Conservation (phyloP, 495 filamentous ascomycete genomes). For the Chlorociboria aeruginascens region DNA sequence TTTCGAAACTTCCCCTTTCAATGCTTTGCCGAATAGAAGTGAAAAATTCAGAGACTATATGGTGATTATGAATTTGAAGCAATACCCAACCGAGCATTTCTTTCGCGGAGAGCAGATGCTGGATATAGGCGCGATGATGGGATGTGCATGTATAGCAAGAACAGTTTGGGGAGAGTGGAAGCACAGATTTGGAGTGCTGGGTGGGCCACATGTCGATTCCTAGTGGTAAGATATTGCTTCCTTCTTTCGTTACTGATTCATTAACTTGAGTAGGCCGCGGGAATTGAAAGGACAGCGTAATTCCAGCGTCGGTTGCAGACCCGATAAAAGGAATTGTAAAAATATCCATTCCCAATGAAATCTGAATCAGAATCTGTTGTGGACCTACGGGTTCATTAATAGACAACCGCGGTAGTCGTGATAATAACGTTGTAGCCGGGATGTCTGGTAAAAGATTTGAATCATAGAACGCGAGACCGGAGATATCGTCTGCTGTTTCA, state of each 20-base stretch:
- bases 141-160: constrained; percentile 71
- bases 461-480: constrained; percentile 76
- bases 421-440: constrained; percentile 36
- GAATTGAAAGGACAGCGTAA: constrained; percentile 75
- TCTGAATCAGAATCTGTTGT: constrained; percentile 59
- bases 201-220: constrained; percentile 65
- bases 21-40: constrained; percentile 49
- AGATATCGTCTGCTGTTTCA: constrained; percentile 39
- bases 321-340: constrained; percentile 66
- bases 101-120: constrained; percentile 74
- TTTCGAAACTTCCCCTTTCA: constrained; percentile 47
- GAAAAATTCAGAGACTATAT: constrained; percentile 64
- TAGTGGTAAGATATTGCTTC: constrained; percentile 33
- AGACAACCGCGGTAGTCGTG: constrained; percentile 55
- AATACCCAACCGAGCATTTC: constrained; percentile 97
- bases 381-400: constrained; percentile 56
- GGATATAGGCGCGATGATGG: constrained; percentile 78
- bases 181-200: constrained; percentile 41
- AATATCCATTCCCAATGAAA: constrained; percentile 67
- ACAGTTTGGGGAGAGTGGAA: constrained; percentile 49
- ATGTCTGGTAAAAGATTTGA: constrained; percentile 55
- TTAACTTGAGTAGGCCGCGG: constrained; percentile 22
- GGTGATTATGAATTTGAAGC: constrained; percentile 81
- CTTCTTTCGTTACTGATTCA: not conserved
- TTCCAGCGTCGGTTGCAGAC: constrained; percentile 66